Percentiles rank a stretch among this genome's conserved stretches.
Evolutionary conservation across 2,329 filamentous ascomycete species (phyloP).

Genomic region (Tetracladium maxilliforme): DNA sequence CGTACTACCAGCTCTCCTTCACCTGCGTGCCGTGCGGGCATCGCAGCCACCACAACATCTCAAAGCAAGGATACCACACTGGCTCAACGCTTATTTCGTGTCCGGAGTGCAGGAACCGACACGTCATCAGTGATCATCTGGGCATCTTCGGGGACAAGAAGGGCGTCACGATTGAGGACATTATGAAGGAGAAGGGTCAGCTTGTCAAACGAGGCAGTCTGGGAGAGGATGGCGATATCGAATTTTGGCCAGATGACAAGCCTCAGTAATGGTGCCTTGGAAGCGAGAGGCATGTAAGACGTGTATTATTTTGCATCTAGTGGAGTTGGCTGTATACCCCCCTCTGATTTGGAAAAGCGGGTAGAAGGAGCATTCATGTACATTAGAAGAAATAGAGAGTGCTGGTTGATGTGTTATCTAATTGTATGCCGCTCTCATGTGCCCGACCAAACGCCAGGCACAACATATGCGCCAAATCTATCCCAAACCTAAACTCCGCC

Average conservation of each 20-base stretch:
- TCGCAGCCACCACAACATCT: constrained; percentile 72
- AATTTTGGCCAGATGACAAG: constrained; percentile 89
- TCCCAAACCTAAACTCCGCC: too few relatives aligned
- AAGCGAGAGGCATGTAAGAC: too few relatives aligned
- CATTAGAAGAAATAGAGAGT: too few relatives aligned
- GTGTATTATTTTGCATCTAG: too few relatives aligned
- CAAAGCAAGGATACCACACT: constrained; percentile 89
- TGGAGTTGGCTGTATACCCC: too few relatives aligned
- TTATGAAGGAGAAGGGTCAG: constrained; percentile 63
- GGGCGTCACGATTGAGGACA: constrained; percentile 61
- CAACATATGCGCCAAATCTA: too few relatives aligned
- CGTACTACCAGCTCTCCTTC: constrained; percentile 80
- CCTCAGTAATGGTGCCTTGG: too few relatives aligned
- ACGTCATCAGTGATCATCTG: constrained; percentile 86
- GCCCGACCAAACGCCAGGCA: too few relatives aligned
- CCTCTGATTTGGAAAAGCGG: too few relatives aligned
- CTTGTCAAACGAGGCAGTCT: constrained; percentile 58
- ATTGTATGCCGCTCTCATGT: too few relatives aligned
- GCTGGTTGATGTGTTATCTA: too few relatives aligned
- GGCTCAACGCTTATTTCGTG: constrained; percentile 84
- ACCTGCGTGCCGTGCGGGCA: constrained; percentile 77
- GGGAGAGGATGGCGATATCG: constrained; percentile 69
- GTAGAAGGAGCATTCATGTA: too few relatives aligned
- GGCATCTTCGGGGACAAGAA: constrained; percentile 61
- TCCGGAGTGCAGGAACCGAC: constrained; percentile 70